Evolutionary conservation across 2,329 filamentous ascomycete species (phyloP).

Genomic region (Dactylellina cionopaga): DNA sequence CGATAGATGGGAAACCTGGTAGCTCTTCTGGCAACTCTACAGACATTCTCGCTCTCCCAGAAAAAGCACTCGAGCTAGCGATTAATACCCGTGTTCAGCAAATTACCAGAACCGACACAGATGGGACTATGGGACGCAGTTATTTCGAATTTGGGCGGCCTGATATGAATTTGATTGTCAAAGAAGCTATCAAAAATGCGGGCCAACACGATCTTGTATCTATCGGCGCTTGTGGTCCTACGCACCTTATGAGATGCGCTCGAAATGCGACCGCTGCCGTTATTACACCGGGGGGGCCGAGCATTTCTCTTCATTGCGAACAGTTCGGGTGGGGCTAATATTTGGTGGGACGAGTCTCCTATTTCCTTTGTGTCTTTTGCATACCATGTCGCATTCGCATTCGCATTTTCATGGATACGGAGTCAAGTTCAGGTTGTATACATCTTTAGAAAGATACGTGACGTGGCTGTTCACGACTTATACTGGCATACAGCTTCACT

Average conservation of each 20-base stretch:
- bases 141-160: conserved; percentile 53
- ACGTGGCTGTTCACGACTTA: too few species aligned
- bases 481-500: too few species aligned
- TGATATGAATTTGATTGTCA: conserved; percentile 53
- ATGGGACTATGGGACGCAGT: conserved; percentile 26
- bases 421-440: too few species aligned
- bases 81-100: conserved; percentile 53
- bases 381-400: too few species aligned
- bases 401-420: too few species aligned
- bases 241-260: conserved; percentile 63
- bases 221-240: conserved; percentile 66
- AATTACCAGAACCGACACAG: conserved; percentile 25
- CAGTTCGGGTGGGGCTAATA: conserved; percentile 63
- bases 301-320: conserved; percentile 67
- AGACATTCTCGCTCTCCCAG: conserved; percentile 24
- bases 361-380: too few species aligned
- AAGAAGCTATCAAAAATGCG: conserved; percentile 46
- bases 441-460: too few species aligned
- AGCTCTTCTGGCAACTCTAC: conserved; percentile 15
- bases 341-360: too few species aligned
- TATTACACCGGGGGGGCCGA: conserved; percentile 63
- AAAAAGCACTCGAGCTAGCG: conserved; percentile 34
- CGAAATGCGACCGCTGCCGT: conserved; percentile 63
- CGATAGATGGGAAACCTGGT: conserved; percentile 31
- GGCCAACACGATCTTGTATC: conserved; percentile 53